These are phyloP conservation scores for Aspergillus sp. DNA, from an alignment of 2,329 filamentous ascomycete species.

Conservation along the genomic window DNA sequence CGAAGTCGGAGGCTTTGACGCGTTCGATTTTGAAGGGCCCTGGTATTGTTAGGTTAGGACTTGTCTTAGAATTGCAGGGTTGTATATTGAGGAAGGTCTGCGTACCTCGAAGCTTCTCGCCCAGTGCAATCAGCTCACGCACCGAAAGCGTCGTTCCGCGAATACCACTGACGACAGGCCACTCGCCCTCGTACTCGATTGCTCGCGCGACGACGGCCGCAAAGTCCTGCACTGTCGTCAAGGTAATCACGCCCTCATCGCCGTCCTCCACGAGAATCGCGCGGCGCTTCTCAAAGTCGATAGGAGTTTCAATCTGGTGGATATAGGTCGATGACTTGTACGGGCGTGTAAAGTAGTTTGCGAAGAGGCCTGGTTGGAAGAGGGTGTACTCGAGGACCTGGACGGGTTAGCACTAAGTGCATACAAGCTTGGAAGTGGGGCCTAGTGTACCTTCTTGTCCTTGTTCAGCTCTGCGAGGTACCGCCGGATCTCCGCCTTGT, in stretches of 20 bases:
- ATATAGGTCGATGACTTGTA: slow-evolving; percentile 5
- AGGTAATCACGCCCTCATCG: background rate
- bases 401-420: no score
- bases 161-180: slow-evolving; percentile 14
- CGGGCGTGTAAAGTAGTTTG: slow-evolving; percentile 9
- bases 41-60: no score
- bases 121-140: background rate
- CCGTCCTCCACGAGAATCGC: slow-evolving; percentile 1
- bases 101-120: slow-evolving; percentile 7
- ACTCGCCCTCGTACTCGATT: slow-evolving; percentile 14
- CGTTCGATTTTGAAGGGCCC: slow-evolving; percentile 3
- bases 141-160: background rate
- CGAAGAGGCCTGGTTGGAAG: slow-evolving; percentile 16
- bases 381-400: slow-evolving; percentile 19
- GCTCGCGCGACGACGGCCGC: slow-evolving; percentile 3
- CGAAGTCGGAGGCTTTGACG: background rate
- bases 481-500: slow-evolving; percentile 9
- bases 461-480: slow-evolving; percentile 15
- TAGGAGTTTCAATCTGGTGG: background rate
- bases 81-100: background rate
- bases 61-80: no score
- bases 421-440: background rate
- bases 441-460: slow-evolving; percentile 1
- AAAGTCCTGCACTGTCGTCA: slow-evolving; percentile 10
- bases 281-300: slow-evolving; percentile 9